A percentile compares a stretch with the other conserved stretches of the same genome.
phyloP scores from a whole-genome alignment of 2,329 filamentous ascomycete genomes.

The Erysiphe pulchra region DNA sequence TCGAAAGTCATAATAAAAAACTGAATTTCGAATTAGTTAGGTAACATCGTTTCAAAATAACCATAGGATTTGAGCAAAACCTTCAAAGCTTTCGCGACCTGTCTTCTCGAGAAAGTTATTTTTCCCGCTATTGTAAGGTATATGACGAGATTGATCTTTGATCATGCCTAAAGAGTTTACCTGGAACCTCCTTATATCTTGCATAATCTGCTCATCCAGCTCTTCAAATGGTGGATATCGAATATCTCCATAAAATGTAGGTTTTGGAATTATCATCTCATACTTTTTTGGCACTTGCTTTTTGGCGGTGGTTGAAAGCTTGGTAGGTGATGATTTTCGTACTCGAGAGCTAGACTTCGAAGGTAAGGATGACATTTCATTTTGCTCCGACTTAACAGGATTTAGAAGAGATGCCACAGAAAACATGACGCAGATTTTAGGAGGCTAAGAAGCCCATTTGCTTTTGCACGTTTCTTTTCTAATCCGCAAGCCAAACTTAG shows the following conservation, averaged over 20 bases:
- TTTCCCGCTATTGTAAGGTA: constrained; percentile 88
- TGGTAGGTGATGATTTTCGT: background rate
- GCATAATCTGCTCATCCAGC: constrained; percentile 27
- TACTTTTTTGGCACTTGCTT: constrained; percentile 40
- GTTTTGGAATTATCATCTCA: constrained; percentile 32
- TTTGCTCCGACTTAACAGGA: constrained; percentile 19
- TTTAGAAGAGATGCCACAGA: constrained; percentile 42
- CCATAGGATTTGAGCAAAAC: constrained; percentile 21
- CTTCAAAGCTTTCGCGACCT: constrained; percentile 67
- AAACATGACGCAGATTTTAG: constrained; percentile 24
- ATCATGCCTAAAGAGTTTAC: constrained; percentile 41
- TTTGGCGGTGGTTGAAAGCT: constrained; percentile 10
- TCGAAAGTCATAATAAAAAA: constrained; percentile 64
- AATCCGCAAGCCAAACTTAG: too few relatives aligned
- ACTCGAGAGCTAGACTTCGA: background rate
- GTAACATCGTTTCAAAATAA: background rate
- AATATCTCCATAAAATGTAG: constrained; percentile 36
- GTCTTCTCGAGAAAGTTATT: constrained; percentile 73
- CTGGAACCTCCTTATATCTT: constrained; percentile 34
- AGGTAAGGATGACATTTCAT: constrained; percentile 8
- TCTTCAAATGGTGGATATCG: constrained; percentile 53
- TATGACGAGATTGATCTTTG: constrained; percentile 39
- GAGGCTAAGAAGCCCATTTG: background rate
- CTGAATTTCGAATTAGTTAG: constrained; percentile 20
- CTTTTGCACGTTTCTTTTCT: too few relatives aligned